A percentile compares a stretch with the other conserved stretches of the same genome.
These are phyloP conservation scores for Macroventuria anomochaeta DNA, from an alignment of 2,329 filamentous ascomycete genomes.

Conservation along the genomic window DNA sequence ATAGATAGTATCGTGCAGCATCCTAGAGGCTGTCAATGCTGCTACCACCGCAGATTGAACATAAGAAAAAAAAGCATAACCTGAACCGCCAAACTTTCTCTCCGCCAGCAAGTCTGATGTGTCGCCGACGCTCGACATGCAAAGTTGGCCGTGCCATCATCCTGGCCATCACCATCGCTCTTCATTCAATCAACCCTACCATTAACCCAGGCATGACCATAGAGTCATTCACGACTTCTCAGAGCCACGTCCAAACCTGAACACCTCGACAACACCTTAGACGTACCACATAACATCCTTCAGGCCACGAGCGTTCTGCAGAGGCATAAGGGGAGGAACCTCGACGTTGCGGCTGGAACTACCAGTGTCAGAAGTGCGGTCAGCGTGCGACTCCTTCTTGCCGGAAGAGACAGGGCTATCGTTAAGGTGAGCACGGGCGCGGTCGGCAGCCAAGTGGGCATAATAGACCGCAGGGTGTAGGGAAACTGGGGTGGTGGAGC, in stretches of 20 bases:
- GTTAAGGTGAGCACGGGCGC: constrained; percentile 77
- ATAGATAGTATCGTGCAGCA: background rate
- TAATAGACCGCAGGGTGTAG: constrained; percentile 92
- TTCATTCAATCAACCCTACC: background rate
- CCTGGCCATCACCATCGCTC: background rate
- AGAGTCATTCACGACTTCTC: background rate
- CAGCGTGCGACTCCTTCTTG: constrained; percentile 46
- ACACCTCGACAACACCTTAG: constrained; percentile 31
- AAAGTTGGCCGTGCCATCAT: background rate
- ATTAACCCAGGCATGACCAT: background rate
- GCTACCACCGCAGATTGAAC: background rate
- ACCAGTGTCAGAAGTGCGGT: constrained; percentile 36
- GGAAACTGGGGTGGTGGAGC: constrained; percentile 91
- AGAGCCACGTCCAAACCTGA: background rate
- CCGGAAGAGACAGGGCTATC: constrained; percentile 46
- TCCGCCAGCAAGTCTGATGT: background rate
- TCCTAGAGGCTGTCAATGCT: background rate
- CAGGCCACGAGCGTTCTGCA: constrained; percentile 51
- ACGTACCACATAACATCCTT: constrained; percentile 59
- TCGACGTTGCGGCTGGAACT: constrained; percentile 41
- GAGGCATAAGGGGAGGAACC: constrained; percentile 50
- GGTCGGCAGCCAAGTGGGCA: constrained; percentile 84
- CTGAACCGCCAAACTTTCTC: background rate
- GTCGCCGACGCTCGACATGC: background rate
- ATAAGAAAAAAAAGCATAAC: background rate